These are phyloP conservation scores for Spathaspora hagerdaliae DNA, from an alignment of 805 yeast species.

Conservation along the genomic window DNA sequence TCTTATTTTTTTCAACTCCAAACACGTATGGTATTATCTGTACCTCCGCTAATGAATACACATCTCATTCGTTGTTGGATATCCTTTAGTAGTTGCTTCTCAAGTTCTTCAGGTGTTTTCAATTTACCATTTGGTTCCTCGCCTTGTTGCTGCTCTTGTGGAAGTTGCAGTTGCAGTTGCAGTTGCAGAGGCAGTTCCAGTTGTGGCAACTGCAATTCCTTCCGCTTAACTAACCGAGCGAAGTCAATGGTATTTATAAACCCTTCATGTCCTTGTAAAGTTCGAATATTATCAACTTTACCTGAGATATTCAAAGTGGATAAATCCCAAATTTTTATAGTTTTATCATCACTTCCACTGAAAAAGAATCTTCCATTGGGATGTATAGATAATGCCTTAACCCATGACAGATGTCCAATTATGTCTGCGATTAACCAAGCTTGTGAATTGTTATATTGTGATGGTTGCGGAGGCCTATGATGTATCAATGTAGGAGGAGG, in stretches of 20 bases:
- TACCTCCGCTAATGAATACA: slow-evolving; percentile 59
- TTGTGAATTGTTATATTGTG: slow-evolving; percentile 47
- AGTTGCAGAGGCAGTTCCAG: too few species aligned
- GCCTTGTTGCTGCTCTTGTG: slow-evolving; percentile 1
- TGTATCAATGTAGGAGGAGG: slow-evolving; percentile 61
- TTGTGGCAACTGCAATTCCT: background rate
- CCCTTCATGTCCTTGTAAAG: slow-evolving; percentile 65
- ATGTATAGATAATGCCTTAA: slow-evolving; percentile 63
- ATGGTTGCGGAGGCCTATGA: slow-evolving; percentile 53
- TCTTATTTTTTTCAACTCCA: slow-evolving; percentile 39
- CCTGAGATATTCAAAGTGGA: slow-evolving; percentile 37
- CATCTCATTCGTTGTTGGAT: slow-evolving; percentile 54
- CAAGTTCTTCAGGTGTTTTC: slow-evolving; percentile 17
- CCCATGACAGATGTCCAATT: slow-evolving; percentile 85
- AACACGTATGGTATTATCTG: slow-evolving; percentile 51
- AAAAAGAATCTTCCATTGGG: slow-evolving; percentile 70
- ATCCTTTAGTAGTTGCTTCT: slow-evolving; percentile 19
- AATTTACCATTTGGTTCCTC: slow-evolving; percentile 3
- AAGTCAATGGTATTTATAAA: slow-evolving; percentile 63
- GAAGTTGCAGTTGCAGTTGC: background rate
- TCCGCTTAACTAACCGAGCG: slow-evolving; percentile 36
- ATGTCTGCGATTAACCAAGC: slow-evolving; percentile 57
- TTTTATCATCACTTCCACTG: slow-evolving; percentile 76
- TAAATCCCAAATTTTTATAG: slow-evolving; percentile 73
- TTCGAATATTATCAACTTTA: slow-evolving; percentile 41